These are phyloP conservation scores for Coniophora puteana DNA, from an alignment of 1,284 basidiomycete genomes.

Conservation along the genomic window DNA sequence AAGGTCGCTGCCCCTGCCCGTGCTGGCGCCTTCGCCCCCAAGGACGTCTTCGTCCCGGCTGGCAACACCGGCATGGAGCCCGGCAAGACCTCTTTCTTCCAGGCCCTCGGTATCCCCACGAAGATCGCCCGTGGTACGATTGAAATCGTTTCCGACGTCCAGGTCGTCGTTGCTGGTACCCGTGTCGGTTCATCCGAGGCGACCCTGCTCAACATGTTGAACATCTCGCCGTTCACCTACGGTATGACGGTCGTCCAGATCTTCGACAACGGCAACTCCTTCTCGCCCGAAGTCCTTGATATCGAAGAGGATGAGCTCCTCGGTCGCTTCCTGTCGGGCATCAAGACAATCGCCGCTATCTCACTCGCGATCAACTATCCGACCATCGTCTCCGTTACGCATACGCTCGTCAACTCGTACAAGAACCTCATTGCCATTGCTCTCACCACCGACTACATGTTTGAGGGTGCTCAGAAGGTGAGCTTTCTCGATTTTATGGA, in stretches of 20 bases:
- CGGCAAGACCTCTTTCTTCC: constrained; percentile 99
- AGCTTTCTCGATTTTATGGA: constrained; percentile 22
- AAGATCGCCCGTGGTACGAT: constrained; percentile 99
- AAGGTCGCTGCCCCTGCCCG: constrained; percentile 98
- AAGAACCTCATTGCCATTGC: constrained; percentile 96
- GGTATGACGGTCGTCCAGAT: constrained; percentile 97
- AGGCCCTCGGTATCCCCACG: constrained; percentile 98
- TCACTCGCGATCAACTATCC: constrained; percentile 96
- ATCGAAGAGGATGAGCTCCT: constrained; percentile 90
- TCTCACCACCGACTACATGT: constrained; percentile 91
- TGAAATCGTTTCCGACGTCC: constrained; percentile 97
- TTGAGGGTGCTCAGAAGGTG: constrained; percentile 93
- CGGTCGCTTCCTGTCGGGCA: constrained; percentile 86
- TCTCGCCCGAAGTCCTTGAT: constrained; percentile 91
- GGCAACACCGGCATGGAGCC: constrained; percentile 99
- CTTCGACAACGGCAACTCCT: constrained; percentile 89
- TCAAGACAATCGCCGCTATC: constrained; percentile 95
- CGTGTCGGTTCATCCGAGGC: constrained; percentile 98
- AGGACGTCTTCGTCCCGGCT: constrained; percentile 88
- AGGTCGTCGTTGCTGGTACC: constrained; percentile 89
- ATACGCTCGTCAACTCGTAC: constrained; percentile 98
- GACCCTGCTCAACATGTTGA: constrained; percentile 98
- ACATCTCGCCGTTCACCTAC: constrained; percentile 98
- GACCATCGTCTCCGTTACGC: constrained; percentile 89
- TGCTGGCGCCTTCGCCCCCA: constrained; percentile 94